Conservation (phyloP, 768 basidiomycete genomes). For the Suillus bovinus region DNA sequence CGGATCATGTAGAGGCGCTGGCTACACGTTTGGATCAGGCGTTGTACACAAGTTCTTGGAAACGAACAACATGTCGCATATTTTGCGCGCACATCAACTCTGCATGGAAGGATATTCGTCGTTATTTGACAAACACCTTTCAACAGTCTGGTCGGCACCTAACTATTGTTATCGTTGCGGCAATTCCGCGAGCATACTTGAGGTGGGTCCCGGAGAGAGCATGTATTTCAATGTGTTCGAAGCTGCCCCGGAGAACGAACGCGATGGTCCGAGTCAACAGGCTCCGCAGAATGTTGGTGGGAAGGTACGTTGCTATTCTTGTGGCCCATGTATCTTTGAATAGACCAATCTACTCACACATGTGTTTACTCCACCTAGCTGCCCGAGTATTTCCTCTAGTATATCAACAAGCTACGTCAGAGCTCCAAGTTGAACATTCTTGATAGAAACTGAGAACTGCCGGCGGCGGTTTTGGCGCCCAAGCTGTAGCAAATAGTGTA, state of each 20-base stretch:
- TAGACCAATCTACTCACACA: slow-evolving; percentile 3
- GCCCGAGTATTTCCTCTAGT: slow-evolving; percentile 76
- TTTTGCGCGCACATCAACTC: slow-evolving; percentile 95
- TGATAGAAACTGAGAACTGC: slow-evolving; percentile 9
- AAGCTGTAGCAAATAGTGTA: slow-evolving; percentile 12
- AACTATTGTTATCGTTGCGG: slow-evolving; percentile 99
- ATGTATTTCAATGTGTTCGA: slow-evolving; percentile 99
- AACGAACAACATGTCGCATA: slow-evolving; percentile 95
- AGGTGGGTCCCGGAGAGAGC: slow-evolving; percentile 85
- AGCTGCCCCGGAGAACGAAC: slow-evolving; percentile 97
- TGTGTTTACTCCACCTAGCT: slow-evolving; percentile 43
- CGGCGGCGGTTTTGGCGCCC: slow-evolving; percentile 13
- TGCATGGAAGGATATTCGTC: slow-evolving; percentile 99
- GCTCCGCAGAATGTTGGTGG: slow-evolving; percentile 67
- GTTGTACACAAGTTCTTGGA: slow-evolving; percentile 98
- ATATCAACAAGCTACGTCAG: background rate
- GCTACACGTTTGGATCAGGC: slow-evolving; percentile 97
- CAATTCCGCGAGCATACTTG: slow-evolving; percentile 94
- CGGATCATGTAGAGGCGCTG: slow-evolving; percentile 71
- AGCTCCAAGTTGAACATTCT: slow-evolving; percentile 4
- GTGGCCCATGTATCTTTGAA: slow-evolving; percentile 4
- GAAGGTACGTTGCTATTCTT: slow-evolving; percentile 50
- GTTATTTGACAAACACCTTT: slow-evolving; percentile 93
- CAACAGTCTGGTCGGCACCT: slow-evolving; percentile 98
- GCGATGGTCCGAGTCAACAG: slow-evolving; percentile 85